Base-by-base conservation (phyloP, 2,329 filamentous ascomycete genomes). In the Arthrobotrys musiformis region DNA sequence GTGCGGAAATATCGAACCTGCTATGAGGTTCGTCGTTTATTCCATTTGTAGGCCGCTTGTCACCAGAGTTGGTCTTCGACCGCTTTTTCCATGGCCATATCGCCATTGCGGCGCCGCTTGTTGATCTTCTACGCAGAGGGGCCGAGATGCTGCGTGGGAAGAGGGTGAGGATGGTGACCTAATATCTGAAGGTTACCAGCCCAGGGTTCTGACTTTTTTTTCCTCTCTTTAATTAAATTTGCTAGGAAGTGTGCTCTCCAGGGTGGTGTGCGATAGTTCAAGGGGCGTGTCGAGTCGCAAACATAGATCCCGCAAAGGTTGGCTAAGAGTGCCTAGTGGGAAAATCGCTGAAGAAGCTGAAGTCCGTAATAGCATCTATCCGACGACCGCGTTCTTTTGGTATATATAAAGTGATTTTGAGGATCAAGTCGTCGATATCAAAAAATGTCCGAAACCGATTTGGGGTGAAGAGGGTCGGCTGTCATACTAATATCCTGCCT, bases 31-130 rank as follows among this genome's bases (percentile, higher is more conserved):
- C 73, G 17, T 76, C 72, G 28, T 76, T 76, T 61, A 70, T 66
- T 30, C 56, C 58, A 44, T 77, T 77, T 15, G 73, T 77, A 33
- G 73, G 73, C 46, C 73, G 66, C 64, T 77, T 77, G 37, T 80
- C 79, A 52, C 73, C 79, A 33, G 78, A 77, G 56, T 80, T 81
- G 68, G 78, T 79, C 79, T 81, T 81, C 50, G 79, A 77, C 66
- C 80, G 79, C 33, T 80, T 80, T 68, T 78, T 81, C 58, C 80
- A 81, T 30, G 80, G 80, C 80, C 80, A 81, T 40, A 81, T 70
- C 68, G 78, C 74, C 80, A 81, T 80, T 64, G 66, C 66, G 66
- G 48, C 48, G 72, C 26, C 48, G 58, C 48, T 64, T 58, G 19
- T 56, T 30, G 48, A 46, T 62, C 30, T 24, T 40, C 58, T 58